Evolutionary conservation across 2,329 filamentous ascomycete species (phyloP).

Genomic region (Arthrinium puccinioides): DNA sequence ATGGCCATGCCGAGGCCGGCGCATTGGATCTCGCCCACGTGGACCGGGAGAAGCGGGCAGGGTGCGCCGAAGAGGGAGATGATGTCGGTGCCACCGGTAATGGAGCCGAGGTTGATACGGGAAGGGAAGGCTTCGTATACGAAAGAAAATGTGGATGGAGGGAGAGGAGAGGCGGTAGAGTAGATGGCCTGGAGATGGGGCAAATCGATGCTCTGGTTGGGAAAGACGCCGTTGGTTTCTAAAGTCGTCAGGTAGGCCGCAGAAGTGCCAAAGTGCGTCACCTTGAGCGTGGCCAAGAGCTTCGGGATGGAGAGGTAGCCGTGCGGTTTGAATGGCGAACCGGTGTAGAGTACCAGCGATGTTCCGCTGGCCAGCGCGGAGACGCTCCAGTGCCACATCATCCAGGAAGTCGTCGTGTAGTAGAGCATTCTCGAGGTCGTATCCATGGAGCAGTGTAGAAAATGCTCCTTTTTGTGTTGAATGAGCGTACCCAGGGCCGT

Average conservation of each 20-base stretch:
- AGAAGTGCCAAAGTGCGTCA: conserved; percentile 92
- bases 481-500: conserved; percentile 83
- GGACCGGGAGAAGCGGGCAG: conserved; percentile 67
- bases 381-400: conserved; percentile 99
- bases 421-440: conserved; percentile 74
- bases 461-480: conserved; percentile 96
- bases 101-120: conserved; percentile 80
- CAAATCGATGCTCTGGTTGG: conserved; percentile 49
- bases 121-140: conserved; percentile 78
- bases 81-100: conserved; percentile 95
- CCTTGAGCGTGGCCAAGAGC: conserved; percentile 70
- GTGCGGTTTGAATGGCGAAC: conserved; percentile 77
- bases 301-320: conserved; percentile 76
- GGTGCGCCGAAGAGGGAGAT: conserved; percentile 90
- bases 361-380: conserved; percentile 77
- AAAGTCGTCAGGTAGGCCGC: conserved; percentile 89
- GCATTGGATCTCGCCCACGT: conserved; percentile 69
- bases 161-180: conserved; percentile 86
- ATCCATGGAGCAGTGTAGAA: conserved; percentile 75
- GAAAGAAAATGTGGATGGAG: conserved; percentile 87
- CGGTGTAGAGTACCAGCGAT: conserved; percentile 83
- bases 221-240: conserved; percentile 67
- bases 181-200: conserved; percentile 75
- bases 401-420: conserved; percentile 94
- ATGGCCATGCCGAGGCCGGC: conserved; percentile 76